Evolutionary conservation across 495 filamentous ascomycete species (phyloP), one percentile per base, ranked within the genome.

Genomic region (Aspergillus saccharolyticus): DNA sequence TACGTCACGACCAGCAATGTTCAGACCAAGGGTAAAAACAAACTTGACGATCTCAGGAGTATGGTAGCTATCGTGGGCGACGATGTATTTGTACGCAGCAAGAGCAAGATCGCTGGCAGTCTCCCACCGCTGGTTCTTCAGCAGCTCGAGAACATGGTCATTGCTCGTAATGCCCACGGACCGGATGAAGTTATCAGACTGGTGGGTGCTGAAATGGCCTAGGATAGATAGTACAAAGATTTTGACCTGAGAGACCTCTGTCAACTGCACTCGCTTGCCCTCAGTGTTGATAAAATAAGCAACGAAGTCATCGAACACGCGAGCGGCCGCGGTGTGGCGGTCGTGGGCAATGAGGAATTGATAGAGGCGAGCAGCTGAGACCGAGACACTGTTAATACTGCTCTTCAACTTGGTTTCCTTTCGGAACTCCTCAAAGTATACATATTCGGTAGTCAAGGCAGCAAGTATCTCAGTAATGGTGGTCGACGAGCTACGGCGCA

Each of bases 361-460:
- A 44, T 73, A 66, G 1, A 75, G 66, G 17, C 71, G 73, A 15
- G 73, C 64, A 21, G 68, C 63, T 42, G 68, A 67, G 0, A 68
- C 30, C 7, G 66, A 62, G n/a, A 71, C 63, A 6, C 49, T 54
- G 20, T 69, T 62, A 39, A 74, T 61, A 60, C 51, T 63, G n/a
- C 42, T 66, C 62, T 71, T 71, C 17, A 63, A 62, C 42, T 60
- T 61, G 45, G 63, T 63, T 28, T 61, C 49, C 48, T 56, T 67
- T 25, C 67, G 60, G 65, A 73, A 73, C 42, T 74, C 67, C 57
- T 75, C 70, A 33, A 74, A 75, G 66, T 75, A 75, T 5, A 74
- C 67, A 44, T 70, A 68, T 57, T 75, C 66, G 10, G 71, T 72
- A 12, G 71, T 73, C 43, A 75, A 39, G 8, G 70, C 59, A 15